phyloP scores from a whole-genome alignment of 2,329 filamentous ascomycete species.

The Lizonia empirigonia region DNA sequence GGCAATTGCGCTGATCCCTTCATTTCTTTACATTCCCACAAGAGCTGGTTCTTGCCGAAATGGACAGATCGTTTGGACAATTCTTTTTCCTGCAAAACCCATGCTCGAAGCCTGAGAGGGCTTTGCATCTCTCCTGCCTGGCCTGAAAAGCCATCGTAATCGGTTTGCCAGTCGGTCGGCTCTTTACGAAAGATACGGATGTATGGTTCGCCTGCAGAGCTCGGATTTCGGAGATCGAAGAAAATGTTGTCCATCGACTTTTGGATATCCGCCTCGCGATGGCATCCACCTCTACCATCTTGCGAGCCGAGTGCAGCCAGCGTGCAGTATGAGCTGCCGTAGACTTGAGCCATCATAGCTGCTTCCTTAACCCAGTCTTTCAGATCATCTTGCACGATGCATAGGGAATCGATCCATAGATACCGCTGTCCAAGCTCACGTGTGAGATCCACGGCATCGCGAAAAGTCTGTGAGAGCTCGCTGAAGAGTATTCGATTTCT shows the following conservation, averaged over 20 bases:
- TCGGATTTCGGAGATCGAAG: neutral
- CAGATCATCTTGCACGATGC: conserved; percentile 10
- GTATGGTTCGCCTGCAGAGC: neutral
- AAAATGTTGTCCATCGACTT: neutral
- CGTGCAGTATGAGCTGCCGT: conserved; percentile 6
- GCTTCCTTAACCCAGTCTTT: conserved; percentile 8
- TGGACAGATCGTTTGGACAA: neutral
- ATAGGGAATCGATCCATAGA: conserved; percentile 20
- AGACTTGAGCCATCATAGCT: conserved; percentile 7
- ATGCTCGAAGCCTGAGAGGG: conserved; percentile 5
- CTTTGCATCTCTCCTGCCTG: neutral
- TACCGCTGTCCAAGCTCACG: conserved; percentile 3
- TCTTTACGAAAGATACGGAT: neutral
- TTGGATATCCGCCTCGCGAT: neutral
- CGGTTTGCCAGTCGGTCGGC: neutral
- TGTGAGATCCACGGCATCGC: conserved; percentile 5
- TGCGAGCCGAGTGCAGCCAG: conserved; percentile 1
- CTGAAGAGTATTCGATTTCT: neutral
- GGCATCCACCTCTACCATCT: neutral
- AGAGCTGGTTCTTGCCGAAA: neutral
- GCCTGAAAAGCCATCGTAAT: neutral
- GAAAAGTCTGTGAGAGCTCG: conserved; percentile 8
- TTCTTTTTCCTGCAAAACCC: conserved; percentile 6
- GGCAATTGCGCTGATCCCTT: conserved; percentile 1
- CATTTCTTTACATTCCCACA: neutral